A percentile compares a stretch with the other conserved stretches of the same genome.
Conservation (phyloP, 371 early-diverging fungal species). For the Mucor sp. region DNA sequence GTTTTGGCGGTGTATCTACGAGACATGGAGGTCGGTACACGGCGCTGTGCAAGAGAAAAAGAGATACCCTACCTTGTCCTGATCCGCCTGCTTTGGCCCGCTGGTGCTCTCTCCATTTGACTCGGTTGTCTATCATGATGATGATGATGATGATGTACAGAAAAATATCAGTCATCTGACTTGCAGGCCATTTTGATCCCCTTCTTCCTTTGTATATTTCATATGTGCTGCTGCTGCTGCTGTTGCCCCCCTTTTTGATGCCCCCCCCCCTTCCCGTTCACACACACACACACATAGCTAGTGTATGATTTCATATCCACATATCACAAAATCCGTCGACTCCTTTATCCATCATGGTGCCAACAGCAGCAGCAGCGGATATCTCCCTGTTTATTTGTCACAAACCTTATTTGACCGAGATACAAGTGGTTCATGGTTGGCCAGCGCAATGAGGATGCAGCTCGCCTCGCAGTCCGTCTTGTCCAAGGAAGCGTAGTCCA, state of each 20-base stretch:
- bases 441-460: constrained; percentile 45
- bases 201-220: background rate
- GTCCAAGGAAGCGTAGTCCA: constrained; percentile 36
- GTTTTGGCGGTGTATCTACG: background rate
- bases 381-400: background rate
- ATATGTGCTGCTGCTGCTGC: background rate
- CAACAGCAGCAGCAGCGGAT: background rate
- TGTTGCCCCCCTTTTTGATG: background rate
- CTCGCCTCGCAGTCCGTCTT: constrained; percentile 48
- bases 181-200: constrained; percentile 5
- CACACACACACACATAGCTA: background rate
- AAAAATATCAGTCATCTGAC: constrained; percentile 17
- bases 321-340: background rate
- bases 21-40: background rate
- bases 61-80: constrained; percentile 3
- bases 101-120: background rate
- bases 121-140: background rate
- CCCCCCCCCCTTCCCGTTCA: constrained; percentile 3
- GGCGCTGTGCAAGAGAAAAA: no score
- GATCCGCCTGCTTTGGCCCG: background rate
- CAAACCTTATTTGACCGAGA: constrained; percentile 10
- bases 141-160: no score
- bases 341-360: background rate
- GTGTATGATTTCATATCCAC: background rate
- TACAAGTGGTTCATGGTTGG: constrained; percentile 33